Base-by-base conservation (phyloP, 371 early-diverging fungal species). In the Mucor irregularis region DNA sequence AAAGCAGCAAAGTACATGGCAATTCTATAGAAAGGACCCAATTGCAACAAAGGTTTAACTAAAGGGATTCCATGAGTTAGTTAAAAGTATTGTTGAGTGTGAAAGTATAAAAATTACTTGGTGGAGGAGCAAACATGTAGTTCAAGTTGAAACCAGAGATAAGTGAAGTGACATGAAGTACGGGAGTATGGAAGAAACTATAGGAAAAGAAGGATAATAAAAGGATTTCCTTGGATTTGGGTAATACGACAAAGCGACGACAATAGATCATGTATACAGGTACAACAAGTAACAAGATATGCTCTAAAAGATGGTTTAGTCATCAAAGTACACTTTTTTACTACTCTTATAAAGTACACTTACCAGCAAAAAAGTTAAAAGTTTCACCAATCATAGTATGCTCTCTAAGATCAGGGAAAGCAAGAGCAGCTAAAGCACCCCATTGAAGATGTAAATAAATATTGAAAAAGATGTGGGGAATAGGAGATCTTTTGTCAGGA, bases 351-450 rank as follows among this genome's bases (percentile, higher is more conserved):
- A n/a, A n/a, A n/a, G n/a, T n/a, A n/a, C n/a, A 2, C 39, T 40
- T 74, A 83, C 86, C 86, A 16, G 83, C 73, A 60, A 69, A 84
- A 57, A 86, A 86, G 58, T 85, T 85, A 31, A 81, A 76, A 2
- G 78, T 68, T 61, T 86, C 87, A 24, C 82, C 73, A 61, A 77
- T 64, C 40, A 77, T 48, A 22, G 69, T 44, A 39, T 82, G 80
- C 33, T 76, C 84, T 51, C 84, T 71, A 6, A 84, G 38, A 63
- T 86, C 87, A 21, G 87, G 87, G 35, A 76, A 73, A 7, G 77
- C 49, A 45, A 85, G 57, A 4, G 87, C 85, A 52, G 82, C 73
- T 49, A 82, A 68, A 43, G 76, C 83, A 39, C 85, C 84, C 85
- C 85, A 86, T 59, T 82, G 76, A n/a, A 80, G 73, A 61, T 84